Evolutionary conservation across 108 stramenopile species (phyloP), one percentile per base, ranked within the genome.

Genomic region (Pseudonitzschia delicatissima): DNA sequence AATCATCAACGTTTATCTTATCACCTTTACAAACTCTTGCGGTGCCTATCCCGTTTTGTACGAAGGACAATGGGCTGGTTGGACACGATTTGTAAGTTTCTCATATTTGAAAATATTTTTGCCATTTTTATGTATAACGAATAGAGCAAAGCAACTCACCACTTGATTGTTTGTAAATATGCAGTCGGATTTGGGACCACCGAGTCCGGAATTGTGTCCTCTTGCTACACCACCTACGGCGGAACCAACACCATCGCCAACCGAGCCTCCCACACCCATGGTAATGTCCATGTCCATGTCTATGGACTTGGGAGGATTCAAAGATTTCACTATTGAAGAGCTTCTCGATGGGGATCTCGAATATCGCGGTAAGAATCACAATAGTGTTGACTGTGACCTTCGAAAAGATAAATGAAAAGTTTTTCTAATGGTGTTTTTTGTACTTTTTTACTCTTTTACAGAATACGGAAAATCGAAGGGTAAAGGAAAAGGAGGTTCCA

Each of bases 1-100:
- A 17, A 72, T 78, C 28, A 64, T 69, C 36, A 72, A 72, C 62
- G 60, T 67, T 2, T 62, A 49, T 23, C 18, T 73, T 20, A 78
- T 78, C 36, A 59, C 55, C 17, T 78, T 72, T 37, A 64, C 60
- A 7, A 73, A 73, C 45, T 49, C 59, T 21, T 78, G 77, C 45
- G 66, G 61, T 20, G 42, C 48, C 8, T 78, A 69, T 69, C 77
- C 71, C 1, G 77, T 78, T 31, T 67, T 78, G 2, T 55, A 60
- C 21, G 61, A 57, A 52, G 77, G 77, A 3, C 64, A 72, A 44
- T 66, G 35, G 26, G 71, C 64, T 49, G 77, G 77, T 33, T 78
- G 77, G 77, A 62, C 62, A 40, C 57, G 64, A 15, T 67, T 80
- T 45, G 70, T 71, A 71, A 80, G 73, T 74, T 34, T 4, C 26